Evolutionary conservation across 2,329 filamentous ascomycete genomes (phyloP), one percentile per base, ranked within the genome.

Genomic region (Fusarium concolor): DNA sequence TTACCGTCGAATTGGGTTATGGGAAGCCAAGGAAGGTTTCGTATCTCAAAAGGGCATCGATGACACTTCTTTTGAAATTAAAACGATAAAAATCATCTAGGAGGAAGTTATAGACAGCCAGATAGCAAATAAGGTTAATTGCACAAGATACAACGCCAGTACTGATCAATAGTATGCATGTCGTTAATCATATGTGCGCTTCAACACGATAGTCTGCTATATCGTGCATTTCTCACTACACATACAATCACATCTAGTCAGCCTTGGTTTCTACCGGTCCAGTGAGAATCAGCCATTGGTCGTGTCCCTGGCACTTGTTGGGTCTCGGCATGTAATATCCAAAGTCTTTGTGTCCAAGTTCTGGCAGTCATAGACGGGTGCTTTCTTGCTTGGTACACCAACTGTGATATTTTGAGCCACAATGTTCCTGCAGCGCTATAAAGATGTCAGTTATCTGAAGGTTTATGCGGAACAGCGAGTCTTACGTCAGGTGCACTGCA

Each of bases 401-500:
- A 74, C 58, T 11, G 41, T 68, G 2, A 74, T 70, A 7, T 74
- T 70, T 55, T 72, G 31, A 10, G 43, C 64, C 4, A 62, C 59
- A 17, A 74, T 74, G 18, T 74, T 72, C 46, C 44, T 68, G 50
- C 72, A 74, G 10, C 72, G 70, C 71, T 74, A 12, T 11, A 22
- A 3, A 26, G 9, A 6, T 3, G 28, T 73, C 15, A 68, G 61
- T 11, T 5, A 0, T 18, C 0, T 37, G 1, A 0, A 10, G 22
- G 2, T 4, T 5, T 3, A 5, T 6, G 4, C 1, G 5, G 10
- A 2, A 37, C 20, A 3, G 2, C 1, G 1, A 18, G 2, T 42
- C 74, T 68, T 61, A 76, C 75, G 33, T 76, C 75, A 4, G 63
- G 41, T 2, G 74, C 72, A 54, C 75, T 77, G 53, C 76, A 77